A percentile compares a stretch with the other conserved stretches of the same genome.
These are phyloP conservation scores for Gracilaria caudata DNA, from an alignment of 23 red algal species.

Conservation along the genomic window DNA sequence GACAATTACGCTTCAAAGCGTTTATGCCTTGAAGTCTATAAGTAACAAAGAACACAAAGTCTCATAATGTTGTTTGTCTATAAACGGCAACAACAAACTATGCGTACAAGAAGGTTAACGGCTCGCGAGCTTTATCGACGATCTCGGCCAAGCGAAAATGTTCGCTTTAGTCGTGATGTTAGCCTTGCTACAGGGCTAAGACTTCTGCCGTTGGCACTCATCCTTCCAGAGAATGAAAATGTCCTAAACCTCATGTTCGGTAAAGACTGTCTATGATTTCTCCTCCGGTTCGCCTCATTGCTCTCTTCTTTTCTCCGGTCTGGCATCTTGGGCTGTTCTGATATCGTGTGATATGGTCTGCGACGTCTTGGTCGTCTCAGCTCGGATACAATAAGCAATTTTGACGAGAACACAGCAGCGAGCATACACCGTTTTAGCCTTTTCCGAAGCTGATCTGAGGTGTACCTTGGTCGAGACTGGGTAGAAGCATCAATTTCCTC, in stretches of 20 bases:
- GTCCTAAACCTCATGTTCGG: background rate
- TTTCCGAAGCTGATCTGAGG: background rate
- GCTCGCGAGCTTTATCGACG: background rate
- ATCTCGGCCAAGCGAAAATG: slow-evolving; percentile 26
- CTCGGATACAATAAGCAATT: slow-evolving; percentile 8
- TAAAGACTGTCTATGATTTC: background rate
- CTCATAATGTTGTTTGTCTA: background rate
- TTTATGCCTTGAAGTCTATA: slow-evolving; percentile 3
- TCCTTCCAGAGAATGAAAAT: slow-evolving; percentile 8
- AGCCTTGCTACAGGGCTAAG: slow-evolving; percentile 13
- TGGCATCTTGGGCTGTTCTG: background rate
- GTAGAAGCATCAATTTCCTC: background rate
- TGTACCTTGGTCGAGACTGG: slow-evolving; percentile 2
- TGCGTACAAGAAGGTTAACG: background rate
- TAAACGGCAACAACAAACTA: background rate
- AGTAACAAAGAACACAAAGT: background rate
- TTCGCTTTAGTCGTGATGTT: slow-evolving; percentile 11
- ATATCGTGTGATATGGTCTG: background rate
- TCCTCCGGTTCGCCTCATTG: background rate
- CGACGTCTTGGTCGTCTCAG: slow-evolving; percentile 3
- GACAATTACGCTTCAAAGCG: background rate
- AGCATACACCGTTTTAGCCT: slow-evolving; percentile 14
- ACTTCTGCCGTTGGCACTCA: background rate
- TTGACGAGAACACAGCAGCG: slow-evolving; percentile 7
- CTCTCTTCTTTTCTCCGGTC: slow-evolving; percentile 7